A percentile compares a stretch with the other conserved stretches of the same genome.
phyloP scores from a whole-genome alignment of 2,329 filamentous ascomycete genomes.

The Cadophora malorum region DNA sequence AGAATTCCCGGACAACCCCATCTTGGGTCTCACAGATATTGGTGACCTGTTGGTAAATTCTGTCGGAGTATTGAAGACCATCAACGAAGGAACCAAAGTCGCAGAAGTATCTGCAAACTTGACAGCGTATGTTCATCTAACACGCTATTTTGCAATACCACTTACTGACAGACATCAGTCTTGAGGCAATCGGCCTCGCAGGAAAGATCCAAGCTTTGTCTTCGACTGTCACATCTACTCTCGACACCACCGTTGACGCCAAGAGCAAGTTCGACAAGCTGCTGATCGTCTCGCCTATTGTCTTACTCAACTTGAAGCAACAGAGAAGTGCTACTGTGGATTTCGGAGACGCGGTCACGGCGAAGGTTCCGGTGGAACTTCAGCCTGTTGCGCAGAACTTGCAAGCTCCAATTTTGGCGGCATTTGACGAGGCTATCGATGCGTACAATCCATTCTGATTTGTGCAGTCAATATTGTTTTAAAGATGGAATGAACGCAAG shows the following conservation, averaged over 20 bases:
- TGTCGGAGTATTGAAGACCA: background rate
- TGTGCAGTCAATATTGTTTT: too few relatives aligned
- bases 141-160: background rate
- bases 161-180: background rate
- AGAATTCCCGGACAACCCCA: conserved; percentile 19
- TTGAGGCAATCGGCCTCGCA: background rate
- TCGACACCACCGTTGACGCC: conserved; percentile 33
- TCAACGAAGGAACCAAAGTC: conserved; percentile 3
- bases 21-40: conserved; percentile 30
- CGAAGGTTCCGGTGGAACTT: conserved; percentile 31
- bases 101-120: conserved; percentile 3
- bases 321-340: conserved; percentile 49
- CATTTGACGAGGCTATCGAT: conserved; percentile 31
- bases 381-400: conserved; percentile 41
- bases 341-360: conserved; percentile 31
- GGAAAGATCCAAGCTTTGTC: background rate
- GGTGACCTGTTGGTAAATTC: conserved; percentile 47
- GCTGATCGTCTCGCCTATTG: conserved; percentile 49
- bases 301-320: conserved; percentile 51
- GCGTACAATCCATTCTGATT: conserved; percentile 21
- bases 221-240: conserved; percentile 27
- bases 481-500: background rate
- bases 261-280: conserved; percentile 54
- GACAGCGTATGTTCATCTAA: background rate
- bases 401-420: conserved; percentile 47